Evolutionary conservation across 768 basidiomycete genomes (phyloP).

Genomic region (Kwoniella bestiolae): DNA sequence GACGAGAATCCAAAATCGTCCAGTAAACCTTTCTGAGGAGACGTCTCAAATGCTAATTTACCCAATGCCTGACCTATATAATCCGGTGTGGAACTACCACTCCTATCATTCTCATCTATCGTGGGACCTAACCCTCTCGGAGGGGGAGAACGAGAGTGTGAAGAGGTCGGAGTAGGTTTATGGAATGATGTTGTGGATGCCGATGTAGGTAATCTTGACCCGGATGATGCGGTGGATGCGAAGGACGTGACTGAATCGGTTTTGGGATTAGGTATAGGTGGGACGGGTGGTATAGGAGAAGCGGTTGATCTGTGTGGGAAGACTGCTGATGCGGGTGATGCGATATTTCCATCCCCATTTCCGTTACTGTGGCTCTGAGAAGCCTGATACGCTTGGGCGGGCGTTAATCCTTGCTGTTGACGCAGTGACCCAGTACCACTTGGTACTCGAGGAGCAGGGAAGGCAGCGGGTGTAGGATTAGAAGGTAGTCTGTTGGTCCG

Average conservation of each 20-base stretch:
- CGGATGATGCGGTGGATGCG: constrained; percentile 2
- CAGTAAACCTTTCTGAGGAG: constrained; percentile 17
- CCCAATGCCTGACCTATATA: constrained; percentile 22
- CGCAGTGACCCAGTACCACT: constrained; percentile 9
- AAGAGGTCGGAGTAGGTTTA: constrained; percentile 6
- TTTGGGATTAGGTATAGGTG: constrained; percentile 15
- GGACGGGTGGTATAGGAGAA: constrained; percentile 21
- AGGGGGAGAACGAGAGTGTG: constrained; percentile 11
- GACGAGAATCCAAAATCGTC: constrained; percentile 13
- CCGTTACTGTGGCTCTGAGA: constrained; percentile 25
- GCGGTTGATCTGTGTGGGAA: constrained; percentile 38
- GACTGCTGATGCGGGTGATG: constrained; percentile 36
- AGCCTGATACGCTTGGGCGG: constrained; percentile 37
- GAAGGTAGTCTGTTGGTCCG: constrained; percentile 27
- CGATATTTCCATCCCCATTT: not conserved
- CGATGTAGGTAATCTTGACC: constrained; percentile 15
- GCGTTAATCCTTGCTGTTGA: constrained; percentile 17
- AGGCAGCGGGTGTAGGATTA: not conserved
- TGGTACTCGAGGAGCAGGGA: constrained; percentile 9
- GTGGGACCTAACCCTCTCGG: not conserved
- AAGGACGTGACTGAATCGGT: constrained; percentile 19
- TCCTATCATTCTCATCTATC: constrained; percentile 15
- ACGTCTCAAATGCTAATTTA: constrained; percentile 25
- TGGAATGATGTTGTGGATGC: constrained; percentile 17
- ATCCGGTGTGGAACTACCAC: constrained; percentile 8